These are phyloP conservation scores for Glaciozyma martinii DNA, from an alignment of 768 basidiomycete genomes.

Conservation along the genomic window DNA sequence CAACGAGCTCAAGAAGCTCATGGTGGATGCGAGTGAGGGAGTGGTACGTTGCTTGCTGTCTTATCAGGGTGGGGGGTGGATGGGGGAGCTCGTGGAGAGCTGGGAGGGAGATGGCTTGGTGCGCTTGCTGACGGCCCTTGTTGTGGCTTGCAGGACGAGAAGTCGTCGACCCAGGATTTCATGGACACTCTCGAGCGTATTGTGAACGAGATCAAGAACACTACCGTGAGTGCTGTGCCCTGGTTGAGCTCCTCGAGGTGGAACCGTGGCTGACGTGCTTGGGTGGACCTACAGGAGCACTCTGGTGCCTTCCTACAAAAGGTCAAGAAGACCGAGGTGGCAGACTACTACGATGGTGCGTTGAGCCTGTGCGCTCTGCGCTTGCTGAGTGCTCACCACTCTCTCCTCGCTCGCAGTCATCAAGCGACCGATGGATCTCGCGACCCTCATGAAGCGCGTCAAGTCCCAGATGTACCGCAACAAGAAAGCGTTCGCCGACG, in stretches of 20 bases:
- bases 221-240: conserved; percentile 49
- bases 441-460: conserved; percentile 85
- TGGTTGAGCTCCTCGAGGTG: conserved; percentile 10
- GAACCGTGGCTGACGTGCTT: conserved; percentile 37
- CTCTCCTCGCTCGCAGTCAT: conserved; percentile 70
- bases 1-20: conserved; percentile 26
- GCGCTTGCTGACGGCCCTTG: not conserved
- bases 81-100: not conserved
- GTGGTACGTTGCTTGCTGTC: conserved; percentile 14
- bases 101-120: not conserved
- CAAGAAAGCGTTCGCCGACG: conserved; percentile 85
- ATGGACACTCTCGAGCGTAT: conserved; percentile 89
- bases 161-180: conserved; percentile 74
- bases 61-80: not conserved
- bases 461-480: conserved; percentile 73
- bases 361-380: conserved; percentile 5
- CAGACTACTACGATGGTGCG: conserved; percentile 87
- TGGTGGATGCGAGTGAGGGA: conserved; percentile 23
- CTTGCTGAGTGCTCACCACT: conserved; percentile 32
- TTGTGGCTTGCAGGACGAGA: conserved; percentile 35
- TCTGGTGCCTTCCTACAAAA: conserved; percentile 89
- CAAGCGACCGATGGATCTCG: conserved; percentile 87
- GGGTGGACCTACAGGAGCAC: conserved; percentile 57
- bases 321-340: conserved; percentile 77
- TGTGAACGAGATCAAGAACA: conserved; percentile 66